These are phyloP conservation scores for Immersiella caudata DNA, from an alignment of 495 filamentous ascomycete species.

Conservation along the genomic window DNA sequence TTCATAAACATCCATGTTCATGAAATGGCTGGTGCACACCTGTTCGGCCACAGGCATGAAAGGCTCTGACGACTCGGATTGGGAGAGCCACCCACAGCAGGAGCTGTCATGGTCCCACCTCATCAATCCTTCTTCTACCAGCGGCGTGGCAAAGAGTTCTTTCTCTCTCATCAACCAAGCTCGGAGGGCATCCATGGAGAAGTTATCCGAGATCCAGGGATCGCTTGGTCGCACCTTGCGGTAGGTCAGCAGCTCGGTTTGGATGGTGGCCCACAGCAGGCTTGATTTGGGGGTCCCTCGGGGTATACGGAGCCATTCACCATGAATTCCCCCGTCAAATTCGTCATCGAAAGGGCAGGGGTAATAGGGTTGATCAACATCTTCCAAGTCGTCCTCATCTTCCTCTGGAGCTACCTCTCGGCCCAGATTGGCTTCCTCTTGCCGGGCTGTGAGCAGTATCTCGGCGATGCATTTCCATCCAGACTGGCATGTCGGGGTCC, in stretches of 20 bases:
- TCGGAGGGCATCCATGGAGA: constrained; percentile 15
- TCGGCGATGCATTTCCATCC: constrained; percentile 16
- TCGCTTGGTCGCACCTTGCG: constrained; percentile 1
- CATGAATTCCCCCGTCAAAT: background rate
- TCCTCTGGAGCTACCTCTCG: background rate
- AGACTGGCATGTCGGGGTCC: background rate
- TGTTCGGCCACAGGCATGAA: constrained; percentile 14
- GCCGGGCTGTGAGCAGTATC: background rate
- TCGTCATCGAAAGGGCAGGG: background rate
- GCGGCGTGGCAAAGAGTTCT: constrained; percentile 1
- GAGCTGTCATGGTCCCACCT: constrained; percentile 1
- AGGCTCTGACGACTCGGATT: background rate
- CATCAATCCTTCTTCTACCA: constrained; percentile 13
- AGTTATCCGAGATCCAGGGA: constrained; percentile 10
- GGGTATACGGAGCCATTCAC: constrained; percentile 13
- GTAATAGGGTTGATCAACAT: constrained; percentile 1
- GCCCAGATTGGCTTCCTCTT: background rate
- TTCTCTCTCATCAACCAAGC: constrained; percentile 9
- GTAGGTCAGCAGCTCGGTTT: constrained; percentile 19
- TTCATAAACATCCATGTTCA: constrained; percentile 21
- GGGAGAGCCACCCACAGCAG: constrained; percentile 16
- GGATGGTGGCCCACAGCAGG: constrained; percentile 20
- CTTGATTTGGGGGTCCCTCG: constrained; percentile 10
- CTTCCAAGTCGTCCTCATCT: background rate
- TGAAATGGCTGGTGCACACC: constrained; percentile 13